Evolutionary conservation across 108 stramenopile species (phyloP), one percentile per base, ranked within the genome.

Genomic region (Epipyxis sp.): DNA sequence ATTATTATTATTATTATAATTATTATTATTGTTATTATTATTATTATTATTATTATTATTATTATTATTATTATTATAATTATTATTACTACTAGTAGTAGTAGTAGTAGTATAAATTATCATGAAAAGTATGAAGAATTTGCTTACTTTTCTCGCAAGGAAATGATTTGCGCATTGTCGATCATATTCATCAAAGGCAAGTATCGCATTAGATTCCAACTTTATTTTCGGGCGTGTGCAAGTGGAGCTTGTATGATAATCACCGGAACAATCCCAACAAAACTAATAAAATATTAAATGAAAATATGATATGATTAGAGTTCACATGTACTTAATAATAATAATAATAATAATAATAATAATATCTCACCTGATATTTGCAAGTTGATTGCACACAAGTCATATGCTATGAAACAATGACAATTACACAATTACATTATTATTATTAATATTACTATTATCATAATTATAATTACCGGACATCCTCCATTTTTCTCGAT

Each of bases 401-500:
- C 61, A 65, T 65, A 65, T 65, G 61, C 61, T 65, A 37, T 13
- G 13, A 37, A 37, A 35, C 30, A 65, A 35, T 29, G 10, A 65
- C 61, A 13, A 3, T 10, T 65, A 13, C 6, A 20, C 46, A 13
- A 50, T 50, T 50, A 50, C 13, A 6, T 13, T 50, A 50, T 13
- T 50, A 20, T 50, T 13, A 13, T 50, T 6, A 50, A 50, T 13
- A 6, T 50, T 20, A 50, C 46, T 50, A 13, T 6, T 50, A 6
- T 50, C 13, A 13, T 6, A 50, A 13, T 50, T 50, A 50, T 6
- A 65, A 16, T 29, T 65, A 65, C 61, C 61, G 61, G 61, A 65
- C 61, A 65, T 10, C 61, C 61, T 32, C 61, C 61, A 37, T 98
- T 98, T 86, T 99, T 99, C 86, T 99, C 97, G 85, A 99, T 99